Base-by-base conservation (phyloP, 257 asterid species). In the Agastache rugosa region DNA sequence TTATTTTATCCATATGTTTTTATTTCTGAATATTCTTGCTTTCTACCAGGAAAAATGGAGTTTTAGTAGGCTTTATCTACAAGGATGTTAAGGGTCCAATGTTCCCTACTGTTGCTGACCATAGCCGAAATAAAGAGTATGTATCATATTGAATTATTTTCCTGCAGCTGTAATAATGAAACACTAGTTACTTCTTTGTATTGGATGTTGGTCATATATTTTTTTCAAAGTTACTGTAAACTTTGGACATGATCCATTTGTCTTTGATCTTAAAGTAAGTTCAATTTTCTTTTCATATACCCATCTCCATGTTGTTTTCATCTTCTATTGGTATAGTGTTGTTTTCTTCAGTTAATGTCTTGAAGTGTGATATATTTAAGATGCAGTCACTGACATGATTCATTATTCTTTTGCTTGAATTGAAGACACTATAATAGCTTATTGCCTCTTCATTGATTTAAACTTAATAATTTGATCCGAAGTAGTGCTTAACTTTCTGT, bases 71-170 rank as follows among this genome's bases (percentile, higher is more conserved):
- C 76, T 71, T 87, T 20, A 88, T 85, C 73, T 71, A 48, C 78
- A 92, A 90, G 90, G 99, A 95, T 66, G 86, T 92, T 78, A 89
- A 87, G 79, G 96, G 93, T 79, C 90, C 92, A 42, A 71, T 92
- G 74, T 88, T 78, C 82, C 98, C 99, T 17, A 95, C 99, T 10
- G 88, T 95, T 73, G 89, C 97, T 42, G 98, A 90, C 74, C 98
- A 92, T 80, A 90, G 98, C 89, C 97, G 84, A 80, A 79, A 85
- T 86, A 98, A 95, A 83, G 97, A 88, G 99, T 95, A 95, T 77
- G 98, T 82, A 72, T 67, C 73, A 53, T 45, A n/a, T 37, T 55
- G 65, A 31, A 63, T 45, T 67, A 34, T 71, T 73, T 54, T 55
- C 75, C 72, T 72, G 54, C 50, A 22, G 16, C 73, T 60, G 71